Percentiles rank a stretch among this genome's conserved stretches.
Evolutionary conservation across 208 protist species (phyloP).

Genomic region (Balamuthia mandrillaris): DNA sequence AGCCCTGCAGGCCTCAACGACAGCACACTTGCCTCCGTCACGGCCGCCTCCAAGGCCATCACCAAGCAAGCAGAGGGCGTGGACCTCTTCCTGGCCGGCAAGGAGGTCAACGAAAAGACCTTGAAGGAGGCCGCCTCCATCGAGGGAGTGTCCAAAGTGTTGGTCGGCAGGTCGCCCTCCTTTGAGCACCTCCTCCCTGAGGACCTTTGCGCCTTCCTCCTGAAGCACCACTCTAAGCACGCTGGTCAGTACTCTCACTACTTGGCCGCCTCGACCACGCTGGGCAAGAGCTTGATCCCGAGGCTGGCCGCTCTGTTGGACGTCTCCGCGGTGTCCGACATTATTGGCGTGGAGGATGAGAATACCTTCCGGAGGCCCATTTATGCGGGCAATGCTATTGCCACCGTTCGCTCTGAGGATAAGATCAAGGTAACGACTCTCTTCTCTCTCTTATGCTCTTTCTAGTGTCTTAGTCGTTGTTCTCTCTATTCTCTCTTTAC

Average conservation of each 20-base stretch:
- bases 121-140: constrained; percentile 48
- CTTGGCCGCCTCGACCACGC: constrained; percentile 82
- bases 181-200: constrained; percentile 82
- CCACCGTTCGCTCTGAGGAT: constrained; percentile 86
- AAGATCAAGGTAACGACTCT: constrained; percentile 90
- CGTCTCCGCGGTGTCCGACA: constrained; percentile 86
- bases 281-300: constrained; percentile 91
- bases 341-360: constrained; percentile 82
- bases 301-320: constrained; percentile 85
- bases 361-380: constrained; percentile 93
- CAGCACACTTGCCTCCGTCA: constrained; percentile 35
- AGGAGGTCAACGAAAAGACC: constrained; percentile 13
- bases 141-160: constrained; percentile 79
- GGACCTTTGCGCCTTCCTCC: constrained; percentile 75
- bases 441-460: background rate
- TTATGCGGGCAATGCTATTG: constrained; percentile 95
- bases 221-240: constrained; percentile 26
- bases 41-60: constrained; percentile 15
- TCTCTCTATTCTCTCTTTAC: background rate
- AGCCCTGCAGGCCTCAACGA: background rate
- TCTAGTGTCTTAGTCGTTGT: background rate
- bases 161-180: constrained; percentile 68
- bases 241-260: constrained; percentile 86
- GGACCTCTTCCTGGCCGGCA: background rate
- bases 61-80: constrained; percentile 24